phyloP scores from a whole-genome alignment of 495 filamentous ascomycete species.

The Gamarada debralockiae region DNA sequence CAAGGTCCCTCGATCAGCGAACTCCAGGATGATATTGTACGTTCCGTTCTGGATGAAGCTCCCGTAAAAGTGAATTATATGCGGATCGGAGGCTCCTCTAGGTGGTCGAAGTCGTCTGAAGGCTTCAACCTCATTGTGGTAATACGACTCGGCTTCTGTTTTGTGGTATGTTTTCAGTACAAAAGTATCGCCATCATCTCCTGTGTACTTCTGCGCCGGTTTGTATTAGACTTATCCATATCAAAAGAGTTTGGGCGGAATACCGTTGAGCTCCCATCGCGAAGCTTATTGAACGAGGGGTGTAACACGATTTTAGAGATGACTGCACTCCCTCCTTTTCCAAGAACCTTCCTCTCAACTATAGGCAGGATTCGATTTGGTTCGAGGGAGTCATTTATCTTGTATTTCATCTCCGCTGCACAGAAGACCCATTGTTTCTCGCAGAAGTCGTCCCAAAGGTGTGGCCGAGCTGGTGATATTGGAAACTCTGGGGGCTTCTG shows the following conservation, averaged over 20 bases:
- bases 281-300: slow-evolving; percentile 18
- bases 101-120: slow-evolving; percentile 25
- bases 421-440: slow-evolving; percentile 37
- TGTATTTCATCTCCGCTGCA: slow-evolving; percentile 9
- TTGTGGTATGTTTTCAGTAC: slow-evolving; percentile 37
- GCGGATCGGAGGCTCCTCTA: slow-evolving; percentile 1
- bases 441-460: slow-evolving; percentile 25
- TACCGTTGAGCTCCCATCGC: background rate
- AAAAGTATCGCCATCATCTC: slow-evolving; percentile 24
- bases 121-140: slow-evolving; percentile 30
- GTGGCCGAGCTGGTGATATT: background rate
- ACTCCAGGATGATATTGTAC: slow-evolving; percentile 43
- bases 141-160: slow-evolving; percentile 25
- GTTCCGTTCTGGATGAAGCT: slow-evolving; percentile 33
- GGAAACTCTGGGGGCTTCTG: background rate
- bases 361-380: slow-evolving; percentile 27
- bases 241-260: background rate
- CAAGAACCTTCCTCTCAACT: slow-evolving; percentile 7
- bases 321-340: slow-evolving; percentile 14
- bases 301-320: slow-evolving; percentile 26
- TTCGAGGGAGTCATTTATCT: slow-evolving; percentile 12
- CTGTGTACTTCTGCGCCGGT: background rate
- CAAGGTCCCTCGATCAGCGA: slow-evolving; percentile 38
- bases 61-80: slow-evolving; percentile 41
- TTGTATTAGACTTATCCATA: background rate